phyloP scores from a whole-genome alignment of 257 asterid genomes.

The Penstemon eatonii region DNA sequence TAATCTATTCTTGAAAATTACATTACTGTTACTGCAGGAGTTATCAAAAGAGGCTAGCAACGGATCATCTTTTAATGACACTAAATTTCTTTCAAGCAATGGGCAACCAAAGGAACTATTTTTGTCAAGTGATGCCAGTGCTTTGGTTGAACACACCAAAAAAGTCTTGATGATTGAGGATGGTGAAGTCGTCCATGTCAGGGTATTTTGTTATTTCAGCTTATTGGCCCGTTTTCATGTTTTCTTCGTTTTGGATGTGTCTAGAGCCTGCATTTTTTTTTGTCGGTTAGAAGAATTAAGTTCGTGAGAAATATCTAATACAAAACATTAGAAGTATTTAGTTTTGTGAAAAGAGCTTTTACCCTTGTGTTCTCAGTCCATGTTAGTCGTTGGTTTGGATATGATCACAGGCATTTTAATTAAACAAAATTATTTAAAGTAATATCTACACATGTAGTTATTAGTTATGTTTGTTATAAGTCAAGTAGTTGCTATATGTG shows the following conservation, averaged over 20 bases:
- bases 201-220: conserved; percentile 34
- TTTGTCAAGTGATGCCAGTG: conserved; percentile 74
- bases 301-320: no score
- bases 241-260: not conserved
- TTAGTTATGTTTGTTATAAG: not conserved
- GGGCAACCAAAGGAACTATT: conserved; percentile 62
- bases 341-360: no score
- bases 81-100: conserved; percentile 50
- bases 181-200: conserved; percentile 65
- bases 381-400: no score
- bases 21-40: conserved; percentile 49
- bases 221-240: not conserved
- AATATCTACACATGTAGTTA: no score
- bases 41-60: conserved; percentile 41
- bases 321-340: no score
- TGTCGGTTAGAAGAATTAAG: no score
- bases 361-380: no score
- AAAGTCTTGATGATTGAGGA: conserved; percentile 69
- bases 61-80: conserved; percentile 47
- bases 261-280: not conserved
- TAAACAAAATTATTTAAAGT: no score
- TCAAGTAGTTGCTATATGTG: not conserved
- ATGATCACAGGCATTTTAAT: no score
- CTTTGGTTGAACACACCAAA: conserved; percentile 69
- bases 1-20: conserved; percentile 24